Evolutionary conservation across 257 asterid genomes (phyloP), one percentile per base, ranked within the genome.

Genomic region (Scutellaria minor): DNA sequence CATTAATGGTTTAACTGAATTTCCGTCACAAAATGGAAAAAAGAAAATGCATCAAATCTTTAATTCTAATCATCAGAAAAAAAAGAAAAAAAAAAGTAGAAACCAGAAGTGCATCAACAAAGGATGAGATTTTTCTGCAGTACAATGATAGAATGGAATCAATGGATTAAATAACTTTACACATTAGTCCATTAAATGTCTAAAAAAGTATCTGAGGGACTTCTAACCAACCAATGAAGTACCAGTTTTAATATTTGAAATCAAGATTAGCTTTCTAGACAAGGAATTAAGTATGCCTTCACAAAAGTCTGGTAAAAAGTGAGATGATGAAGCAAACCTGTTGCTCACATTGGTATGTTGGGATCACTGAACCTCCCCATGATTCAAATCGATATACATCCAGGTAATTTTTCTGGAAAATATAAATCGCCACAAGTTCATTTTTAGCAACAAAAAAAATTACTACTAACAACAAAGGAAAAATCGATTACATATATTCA

Each of bases 291-390:
- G 54, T 54, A 57, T 50, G 11, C n/a, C 55, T 54, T 75, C 37
- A n/a, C 18, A 20, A 48, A 27, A 69, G 71, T 51, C 53, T 50
- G 31, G 54, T 58, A 70, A 67, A 58, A 13, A 66, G 27, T 61
- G 68, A 68, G 66, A 77, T 66, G 67, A 74, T 39, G 44, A 5
- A 46, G 45, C 54, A 72, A 73, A 94, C 99, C 97, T 91, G 96
- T 79, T 91, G 96, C 71, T 92, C 93, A 42, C 55, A 67, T 75
- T 71, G 79, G 85, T 91, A 94, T 13, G 89, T 76, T 11, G 99
- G 99, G 78, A 94, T 89, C 83, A 94, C 55, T 22, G 95, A 89
- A 79, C 89, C 97, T 63, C 98, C 97, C 99, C 99, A 94, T 70
- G 95, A 75, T 80, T 94, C 99, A 85, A 83, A 94, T 22, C 85